Evolutionary conservation across 192 early-diverging fungal genomes (phyloP).

Genomic region (Dissophora ornata): DNA sequence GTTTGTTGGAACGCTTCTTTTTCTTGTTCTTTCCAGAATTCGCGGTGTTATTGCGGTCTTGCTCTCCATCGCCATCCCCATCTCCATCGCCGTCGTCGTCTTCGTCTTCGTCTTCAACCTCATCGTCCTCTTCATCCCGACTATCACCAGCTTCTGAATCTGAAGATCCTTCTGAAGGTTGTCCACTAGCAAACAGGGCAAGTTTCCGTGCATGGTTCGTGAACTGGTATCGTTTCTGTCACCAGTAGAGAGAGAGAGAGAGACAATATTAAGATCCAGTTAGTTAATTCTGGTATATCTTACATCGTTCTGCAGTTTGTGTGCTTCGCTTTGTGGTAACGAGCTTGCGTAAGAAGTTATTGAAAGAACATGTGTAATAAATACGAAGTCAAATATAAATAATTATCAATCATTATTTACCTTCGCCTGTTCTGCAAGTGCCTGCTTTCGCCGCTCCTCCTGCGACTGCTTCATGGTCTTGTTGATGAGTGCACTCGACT

Average conservation of each 20-base stretch:
- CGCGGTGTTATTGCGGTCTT: constrained; percentile 8
- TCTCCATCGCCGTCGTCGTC: constrained; percentile 24
- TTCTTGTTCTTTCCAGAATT: constrained; percentile 25
- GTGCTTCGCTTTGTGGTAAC: too few species aligned
- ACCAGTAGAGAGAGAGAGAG: neutral
- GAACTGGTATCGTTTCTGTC: constrained; percentile 56
- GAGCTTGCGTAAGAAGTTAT: too few species aligned
- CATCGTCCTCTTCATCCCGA: constrained; percentile 23
- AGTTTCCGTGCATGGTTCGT: constrained; percentile 58
- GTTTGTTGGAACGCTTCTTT: constrained; percentile 17
- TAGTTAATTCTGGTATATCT: too few species aligned
- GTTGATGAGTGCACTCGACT: constrained; percentile 26
- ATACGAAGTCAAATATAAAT: too few species aligned
- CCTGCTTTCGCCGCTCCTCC: constrained; percentile 50
- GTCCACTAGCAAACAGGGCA: constrained; percentile 53
- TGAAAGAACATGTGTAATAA: too few species aligned
- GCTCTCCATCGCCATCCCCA: constrained; percentile 11
- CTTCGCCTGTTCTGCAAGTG: constrained; percentile 58
- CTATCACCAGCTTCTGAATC: constrained; percentile 34
- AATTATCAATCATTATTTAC: too few species aligned
- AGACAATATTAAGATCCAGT: too few species aligned
- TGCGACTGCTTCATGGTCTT: constrained; percentile 55
- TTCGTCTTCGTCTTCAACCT: constrained; percentile 19
- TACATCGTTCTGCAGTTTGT: too few species aligned
- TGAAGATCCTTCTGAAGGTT: constrained; percentile 33